Conservation (phyloP, 495 filamentous ascomycete species). For the Aspergillus ostianus region DNA sequence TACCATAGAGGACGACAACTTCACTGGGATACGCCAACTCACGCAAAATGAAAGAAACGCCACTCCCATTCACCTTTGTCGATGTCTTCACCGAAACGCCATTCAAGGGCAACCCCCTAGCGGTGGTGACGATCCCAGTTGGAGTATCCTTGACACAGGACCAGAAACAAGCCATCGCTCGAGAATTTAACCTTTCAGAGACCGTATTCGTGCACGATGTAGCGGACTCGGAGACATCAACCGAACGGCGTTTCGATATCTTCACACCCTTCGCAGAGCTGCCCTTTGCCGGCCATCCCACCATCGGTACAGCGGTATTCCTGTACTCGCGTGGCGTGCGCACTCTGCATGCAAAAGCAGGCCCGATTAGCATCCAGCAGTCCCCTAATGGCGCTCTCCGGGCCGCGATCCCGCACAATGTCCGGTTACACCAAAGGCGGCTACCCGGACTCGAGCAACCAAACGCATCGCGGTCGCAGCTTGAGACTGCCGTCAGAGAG, state of each 20-base stretch:
- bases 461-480: neutral
- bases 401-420: conserved; percentile 63
- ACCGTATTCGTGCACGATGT: neutral
- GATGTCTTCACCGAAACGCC: neutral
- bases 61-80: too few species aligned
- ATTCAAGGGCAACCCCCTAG: neutral
- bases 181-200: neutral
- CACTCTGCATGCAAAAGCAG: conserved; percentile 61
- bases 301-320: conserved; percentile 61
- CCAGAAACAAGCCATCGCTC: neutral
- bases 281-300: conserved; percentile 77
- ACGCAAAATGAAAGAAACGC: neutral
- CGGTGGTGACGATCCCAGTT: neutral
- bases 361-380: conserved; percentile 46
- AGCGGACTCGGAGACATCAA: neutral
- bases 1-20: too few species aligned
- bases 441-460: conserved; percentile 18
- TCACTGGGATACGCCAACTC: too few species aligned
- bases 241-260: conserved; percentile 57
- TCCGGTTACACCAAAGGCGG: conserved; percentile 54
- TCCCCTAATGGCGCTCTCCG: conserved; percentile 31
- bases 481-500: neutral
- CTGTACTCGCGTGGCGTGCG: conserved; percentile 42
- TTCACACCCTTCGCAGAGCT: conserved; percentile 63
- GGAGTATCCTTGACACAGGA: neutral